Percentiles rank a stretch among this genome's conserved stretches.
Conservation (phyloP, 768 basidiomycete genomes). For the Boletellus ananiceps region DNA sequence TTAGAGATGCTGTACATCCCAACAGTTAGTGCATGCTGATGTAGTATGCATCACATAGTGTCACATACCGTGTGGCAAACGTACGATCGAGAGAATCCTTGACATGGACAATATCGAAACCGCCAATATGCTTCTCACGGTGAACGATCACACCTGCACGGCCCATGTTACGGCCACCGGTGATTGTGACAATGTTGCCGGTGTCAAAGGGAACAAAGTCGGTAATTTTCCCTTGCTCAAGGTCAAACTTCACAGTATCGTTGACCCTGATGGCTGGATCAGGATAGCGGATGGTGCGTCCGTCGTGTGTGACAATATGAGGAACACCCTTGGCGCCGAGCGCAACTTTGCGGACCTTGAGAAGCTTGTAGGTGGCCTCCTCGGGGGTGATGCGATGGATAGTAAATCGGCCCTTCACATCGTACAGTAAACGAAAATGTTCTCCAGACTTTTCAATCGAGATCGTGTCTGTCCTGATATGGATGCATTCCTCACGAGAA, state of each 20-base stretch:
- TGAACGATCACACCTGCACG: constrained; percentile 94
- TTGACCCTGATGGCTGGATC: constrained; percentile 94
- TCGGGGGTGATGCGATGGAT: constrained; percentile 99
- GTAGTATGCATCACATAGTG: not conserved
- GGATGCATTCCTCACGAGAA: not conserved
- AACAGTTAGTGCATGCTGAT: not conserved
- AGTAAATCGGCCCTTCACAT: constrained; percentile 99
- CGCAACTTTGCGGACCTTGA: constrained; percentile 89
- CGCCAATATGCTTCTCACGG: constrained; percentile 95
- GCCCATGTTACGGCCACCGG: constrained; percentile 99
- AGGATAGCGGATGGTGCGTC: constrained; percentile 99
- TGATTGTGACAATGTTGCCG: constrained; percentile 95
- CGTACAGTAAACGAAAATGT: constrained; percentile 98
- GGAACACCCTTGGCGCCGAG: constrained; percentile 93
- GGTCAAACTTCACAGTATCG: constrained; percentile 96
- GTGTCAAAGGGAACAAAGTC: constrained; percentile 96
- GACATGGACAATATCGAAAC: constrained; percentile 98
- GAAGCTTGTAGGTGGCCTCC: constrained; percentile 95
- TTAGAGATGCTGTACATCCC: constrained; percentile 69
- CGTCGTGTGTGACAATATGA: constrained; percentile 97
- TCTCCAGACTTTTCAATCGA: constrained; percentile 98
- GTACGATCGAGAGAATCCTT: constrained; percentile 93
- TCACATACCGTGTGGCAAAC: constrained; percentile 90
- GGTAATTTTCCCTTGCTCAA: constrained; percentile 89
- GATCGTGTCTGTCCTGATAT: constrained; percentile 68